Base-by-base conservation (phyloP, 2,329 filamentous ascomycete species). In the Aureobasidium musti region DNA sequence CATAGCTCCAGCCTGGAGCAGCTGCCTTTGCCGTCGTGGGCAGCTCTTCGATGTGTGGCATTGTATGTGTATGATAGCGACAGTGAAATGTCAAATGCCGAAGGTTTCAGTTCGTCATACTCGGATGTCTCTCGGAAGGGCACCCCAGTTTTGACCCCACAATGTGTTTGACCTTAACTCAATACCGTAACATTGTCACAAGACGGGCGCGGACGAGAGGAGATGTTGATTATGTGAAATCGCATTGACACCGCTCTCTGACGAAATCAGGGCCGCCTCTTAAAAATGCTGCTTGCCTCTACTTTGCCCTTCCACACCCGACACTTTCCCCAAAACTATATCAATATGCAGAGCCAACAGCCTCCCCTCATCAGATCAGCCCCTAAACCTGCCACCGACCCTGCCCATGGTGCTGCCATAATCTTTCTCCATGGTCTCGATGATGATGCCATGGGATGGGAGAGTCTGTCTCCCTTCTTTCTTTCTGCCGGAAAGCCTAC, bases 1-100 rank as follows among this genome's bases (percentile, higher is more conserved):
- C 91, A 76, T 97, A 97, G 14, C 92, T 92, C 90, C 92, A 98
- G 73, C 94, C 94, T 0, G 94, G 92, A 1, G 91, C 90, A 19
- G 87, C 87, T 68, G 87, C 87, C 21, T 74, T 74, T 33, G 87
- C 82, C 74, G 86, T 87, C 67, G 80, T 81, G 41, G 91, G 90
- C 67, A 97, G 82, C 72, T 96, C 89, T 78, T 96, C 88, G 73
- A 98, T 91, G 73, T 91, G 89, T 71, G 86, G 86, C 83, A 69
- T 69, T 21, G 26, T 35, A 45, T 28, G 50, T 56, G 19, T 41
- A 30, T n/a, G 6, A 33, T 4, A n/a, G 53, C 19, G 3, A 33
- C 5, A n/a, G 53, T 26, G 3, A 17, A 5, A 6, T 21, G 14
- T 17, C 7, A 43, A 30, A 30, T 30, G 13, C n/a, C n/a, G 54